phyloP scores from a whole-genome alignment of 345 rosid species.

The Ailanthus altissimus region DNA sequence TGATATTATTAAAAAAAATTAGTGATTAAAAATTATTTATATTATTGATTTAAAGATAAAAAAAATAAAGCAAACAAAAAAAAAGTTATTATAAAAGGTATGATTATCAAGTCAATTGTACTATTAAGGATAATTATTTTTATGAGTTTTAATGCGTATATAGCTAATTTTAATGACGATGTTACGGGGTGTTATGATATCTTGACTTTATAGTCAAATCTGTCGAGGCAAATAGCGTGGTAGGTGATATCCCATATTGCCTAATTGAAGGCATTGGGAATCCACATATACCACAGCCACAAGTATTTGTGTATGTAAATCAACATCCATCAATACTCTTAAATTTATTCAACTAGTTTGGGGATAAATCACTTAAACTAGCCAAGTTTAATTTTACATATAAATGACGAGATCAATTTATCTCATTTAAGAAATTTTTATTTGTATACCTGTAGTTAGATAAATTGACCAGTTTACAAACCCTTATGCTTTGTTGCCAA shows the following conservation, averaged over 20 bases:
- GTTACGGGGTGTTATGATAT: no score
- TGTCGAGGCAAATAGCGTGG: constrained; percentile 12
- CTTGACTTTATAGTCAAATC: no score
- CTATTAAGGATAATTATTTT: no score
- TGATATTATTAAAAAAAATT: no score
- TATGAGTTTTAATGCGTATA: no score
- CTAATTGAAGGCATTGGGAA: neutral
- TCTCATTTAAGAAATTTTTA: neutral
- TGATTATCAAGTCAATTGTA: no score
- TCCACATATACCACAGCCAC: neutral
- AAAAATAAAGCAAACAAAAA: no score
- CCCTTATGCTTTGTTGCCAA: constrained; percentile 15
- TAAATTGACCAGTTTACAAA: constrained; percentile 8
- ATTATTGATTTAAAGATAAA: no score
- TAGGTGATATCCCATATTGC: neutral
- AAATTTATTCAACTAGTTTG: neutral
- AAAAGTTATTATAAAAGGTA: no score
- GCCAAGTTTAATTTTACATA: neutral
- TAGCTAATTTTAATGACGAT: no score
- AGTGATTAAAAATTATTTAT: no score
- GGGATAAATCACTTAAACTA: neutral
- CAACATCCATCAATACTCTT: constrained; percentile 10
- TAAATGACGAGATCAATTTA: neutral
- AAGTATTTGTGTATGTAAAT: neutral
- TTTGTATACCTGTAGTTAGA: neutral